phyloP scores from a whole-genome alignment of 108 stramenopile genomes.

The Nitzschia putrida region DNA sequence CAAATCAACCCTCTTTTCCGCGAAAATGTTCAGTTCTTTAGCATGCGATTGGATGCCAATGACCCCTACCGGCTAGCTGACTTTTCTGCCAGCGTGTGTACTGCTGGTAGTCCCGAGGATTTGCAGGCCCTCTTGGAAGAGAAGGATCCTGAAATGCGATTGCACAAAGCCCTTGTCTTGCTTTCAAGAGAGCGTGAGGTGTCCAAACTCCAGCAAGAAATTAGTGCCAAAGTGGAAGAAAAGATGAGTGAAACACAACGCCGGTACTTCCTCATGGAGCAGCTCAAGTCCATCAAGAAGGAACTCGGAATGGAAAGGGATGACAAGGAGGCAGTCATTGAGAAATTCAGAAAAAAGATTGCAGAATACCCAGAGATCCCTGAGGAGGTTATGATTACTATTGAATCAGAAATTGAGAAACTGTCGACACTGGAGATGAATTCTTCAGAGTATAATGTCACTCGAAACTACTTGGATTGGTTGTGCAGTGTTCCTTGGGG shows the following conservation, averaged over 20 bases:
- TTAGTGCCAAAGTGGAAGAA: conserved; percentile 92
- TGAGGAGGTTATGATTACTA: conserved; percentile 66
- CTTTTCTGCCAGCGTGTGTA: conserved; percentile 88
- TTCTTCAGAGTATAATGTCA: conserved; percentile 95
- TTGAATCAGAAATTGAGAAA: conserved; percentile 92
- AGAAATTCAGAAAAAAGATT: conserved; percentile 86
- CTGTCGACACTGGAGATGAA: conserved; percentile 91
- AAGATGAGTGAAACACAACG: conserved; percentile 93
- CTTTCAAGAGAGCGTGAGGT: conserved; percentile 90
- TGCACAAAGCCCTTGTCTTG: conserved; percentile 88
- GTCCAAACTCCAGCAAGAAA: conserved; percentile 91
- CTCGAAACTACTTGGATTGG: conserved; percentile 96
- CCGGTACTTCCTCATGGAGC: conserved; percentile 94
- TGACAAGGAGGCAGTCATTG: conserved; percentile 92
- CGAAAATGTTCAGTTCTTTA: conserved; percentile 90
- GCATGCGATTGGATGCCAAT: conserved; percentile 80
- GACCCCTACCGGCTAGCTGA: conserved; percentile 96
- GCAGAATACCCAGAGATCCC: conserved; percentile 69
- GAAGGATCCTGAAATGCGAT: conserved; percentile 83
- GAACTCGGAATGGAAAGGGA: conserved; percentile 98
- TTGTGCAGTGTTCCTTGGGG: conserved; percentile 95
- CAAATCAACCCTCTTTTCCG: conserved; percentile 91
- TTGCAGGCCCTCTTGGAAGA: conserved; percentile 93
- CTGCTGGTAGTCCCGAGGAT: conserved; percentile 84
- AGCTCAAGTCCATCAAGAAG: conserved; percentile 98